Conservation (phyloP, 345 rosid genomes). For the sweet orange (Citrus sinensis) region DVS_A1.0 CM039165.1:21126501-21127000, state of each 20-base stretch:
- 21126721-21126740: constrained; percentile 17
- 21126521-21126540: no score
- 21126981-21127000: neutral
- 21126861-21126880: constrained; percentile 24
- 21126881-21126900: constrained; percentile 10
- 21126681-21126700: neutral
- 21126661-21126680: no score
- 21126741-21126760: constrained; percentile 1
- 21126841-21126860: constrained; percentile 13
- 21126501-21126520: no score
- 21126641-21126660: neutral
- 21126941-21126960: neutral
- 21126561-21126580: no score
- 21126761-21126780: neutral
- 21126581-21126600: no score
- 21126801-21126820: neutral
- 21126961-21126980: neutral
- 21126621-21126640: constrained; percentile 5
- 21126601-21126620: neutral
- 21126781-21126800: no score
- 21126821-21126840: constrained; percentile 23
- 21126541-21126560: no score
- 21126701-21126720: neutral
- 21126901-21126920: constrained; percentile 25
- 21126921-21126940: neutral